Evolutionary conservation across 2,329 filamentous ascomycete genomes (phyloP).

Genomic region (Pestalotiopsis fici): DNA sequence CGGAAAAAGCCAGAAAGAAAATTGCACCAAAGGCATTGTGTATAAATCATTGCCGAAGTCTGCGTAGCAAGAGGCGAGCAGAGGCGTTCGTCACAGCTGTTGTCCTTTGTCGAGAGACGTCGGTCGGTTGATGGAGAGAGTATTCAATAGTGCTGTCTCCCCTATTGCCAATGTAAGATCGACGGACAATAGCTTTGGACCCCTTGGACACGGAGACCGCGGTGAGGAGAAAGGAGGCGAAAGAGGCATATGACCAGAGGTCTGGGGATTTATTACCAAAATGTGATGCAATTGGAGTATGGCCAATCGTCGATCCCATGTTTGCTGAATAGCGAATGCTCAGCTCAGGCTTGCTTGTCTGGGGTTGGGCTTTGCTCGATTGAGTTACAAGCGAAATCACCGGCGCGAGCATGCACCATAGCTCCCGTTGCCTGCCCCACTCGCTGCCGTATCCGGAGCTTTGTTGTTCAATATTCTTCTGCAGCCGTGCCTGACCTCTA

Average conservation of each 20-base stretch:
- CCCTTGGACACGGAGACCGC: background rate
- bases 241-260: background rate
- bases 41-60: too few relatives aligned
- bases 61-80: too few relatives aligned
- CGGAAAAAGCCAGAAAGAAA: too few relatives aligned
- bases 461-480: slow-evolving; percentile 8
- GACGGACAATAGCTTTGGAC: background rate
- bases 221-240: background rate
- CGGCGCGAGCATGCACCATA: background rate
- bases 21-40: too few relatives aligned
- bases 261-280: background rate
- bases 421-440: slow-evolving; percentile 1
- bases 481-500: slow-evolving; percentile 5
- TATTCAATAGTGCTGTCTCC: too few relatives aligned
- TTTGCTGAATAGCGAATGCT: background rate
- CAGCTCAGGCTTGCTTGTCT: background rate
- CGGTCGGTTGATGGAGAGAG: too few relatives aligned
- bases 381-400: background rate
- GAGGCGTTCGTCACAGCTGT: too few relatives aligned
- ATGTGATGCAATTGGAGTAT: slow-evolving; percentile 3
- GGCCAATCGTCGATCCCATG: background rate
- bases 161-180: background rate
- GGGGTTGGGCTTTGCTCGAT: background rate
- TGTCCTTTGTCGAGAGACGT: too few relatives aligned
- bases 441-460: background rate